Percentiles rank a stretch among this genome's conserved stretches.
Evolutionary conservation across 768 basidiomycete species (phyloP).

Genomic region (Suillus ampliporus): DNA sequence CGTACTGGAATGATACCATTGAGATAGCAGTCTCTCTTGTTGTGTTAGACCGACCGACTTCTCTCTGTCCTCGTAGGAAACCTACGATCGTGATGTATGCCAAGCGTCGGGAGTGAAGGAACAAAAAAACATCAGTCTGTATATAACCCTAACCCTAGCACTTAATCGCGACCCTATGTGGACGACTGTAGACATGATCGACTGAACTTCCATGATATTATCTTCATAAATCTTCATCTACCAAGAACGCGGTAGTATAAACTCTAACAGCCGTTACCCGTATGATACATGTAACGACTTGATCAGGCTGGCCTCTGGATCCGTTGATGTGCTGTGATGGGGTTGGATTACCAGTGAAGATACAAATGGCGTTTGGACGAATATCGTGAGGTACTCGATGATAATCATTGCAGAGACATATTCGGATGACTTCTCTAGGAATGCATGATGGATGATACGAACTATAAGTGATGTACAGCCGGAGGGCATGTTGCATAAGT

Average conservation of each 20-base stretch:
- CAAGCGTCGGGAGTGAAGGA: background rate
- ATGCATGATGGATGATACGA: background rate
- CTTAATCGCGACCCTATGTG: background rate
- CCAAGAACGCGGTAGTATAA: too few relatives aligned
- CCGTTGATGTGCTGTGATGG: background rate
- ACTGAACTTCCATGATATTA: background rate
- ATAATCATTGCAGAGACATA: background rate
- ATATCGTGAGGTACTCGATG: background rate
- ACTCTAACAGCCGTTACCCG: too few relatives aligned
- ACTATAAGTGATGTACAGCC: background rate
- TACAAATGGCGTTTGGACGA: too few relatives aligned
- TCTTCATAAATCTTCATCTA: too few relatives aligned
- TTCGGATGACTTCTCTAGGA: background rate
- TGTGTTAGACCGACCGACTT: background rate
- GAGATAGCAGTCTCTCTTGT: slow-evolving; percentile 3
- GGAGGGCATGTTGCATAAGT: background rate
- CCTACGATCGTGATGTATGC: background rate
- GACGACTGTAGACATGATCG: background rate
- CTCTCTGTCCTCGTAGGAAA: background rate
- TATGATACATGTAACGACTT: background rate
- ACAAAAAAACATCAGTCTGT: background rate
- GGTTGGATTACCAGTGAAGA: background rate
- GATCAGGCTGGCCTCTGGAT: background rate
- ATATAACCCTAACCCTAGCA: slow-evolving; percentile 3
- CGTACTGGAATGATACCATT: slow-evolving; percentile 82